Base-by-base conservation (phyloP, 2,329 filamentous ascomycete genomes). In the Ophiocordyceps australis region DNA sequence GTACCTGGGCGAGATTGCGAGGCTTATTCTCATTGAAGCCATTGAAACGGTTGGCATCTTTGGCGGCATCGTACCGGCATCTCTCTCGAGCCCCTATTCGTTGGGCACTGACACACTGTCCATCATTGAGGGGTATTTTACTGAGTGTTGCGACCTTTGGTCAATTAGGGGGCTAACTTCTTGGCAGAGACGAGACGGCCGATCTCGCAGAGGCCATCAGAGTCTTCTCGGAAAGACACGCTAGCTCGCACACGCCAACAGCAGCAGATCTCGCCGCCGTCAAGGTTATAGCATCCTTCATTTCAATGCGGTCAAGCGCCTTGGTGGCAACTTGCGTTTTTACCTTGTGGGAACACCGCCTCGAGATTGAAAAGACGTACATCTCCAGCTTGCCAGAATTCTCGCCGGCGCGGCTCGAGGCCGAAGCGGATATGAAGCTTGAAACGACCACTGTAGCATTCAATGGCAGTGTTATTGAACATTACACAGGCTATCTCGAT, bases 401-500 rank as follows among this genome's bases (percentile, higher is more conserved):
- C 12, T 50, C 52, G 9, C 29, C 42, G 5, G 33, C 45, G 18
- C 54, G 57, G 26, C 34, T 42, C 8, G 59, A 62, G 19, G 52
- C 64, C 1, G 66, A 71, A 35, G 50, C 50, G 11, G 68, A 69
- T 33, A 52, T 52, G 3, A 46, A 53, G 22, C 42, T 62, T 7
- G 41, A 43, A 18, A 50, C 53, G 29, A 71, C 66, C 4, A 60
- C 65, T 3, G 67, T 86, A n/a, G 75, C 75, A 4, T 85, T 75
- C 49, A 83, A 81, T 41, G 79, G 79, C 23, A 77, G 73, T 16
- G 76, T 86, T 25, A 72, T 85, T 26, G 77, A 85, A 48, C 73
- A 74, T 38, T 86, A 85, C 41, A 77, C 79, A 0, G 54, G 57
- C 7, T 86, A 82, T 45, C 55, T 64, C 14, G 49, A 47, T 17